Percentiles rank a stretch among this genome's conserved stretches.
These are phyloP conservation scores for Cyclotella baltica DNA, from an alignment of 108 stramenopile species.

Conservation along the genomic window DNA sequence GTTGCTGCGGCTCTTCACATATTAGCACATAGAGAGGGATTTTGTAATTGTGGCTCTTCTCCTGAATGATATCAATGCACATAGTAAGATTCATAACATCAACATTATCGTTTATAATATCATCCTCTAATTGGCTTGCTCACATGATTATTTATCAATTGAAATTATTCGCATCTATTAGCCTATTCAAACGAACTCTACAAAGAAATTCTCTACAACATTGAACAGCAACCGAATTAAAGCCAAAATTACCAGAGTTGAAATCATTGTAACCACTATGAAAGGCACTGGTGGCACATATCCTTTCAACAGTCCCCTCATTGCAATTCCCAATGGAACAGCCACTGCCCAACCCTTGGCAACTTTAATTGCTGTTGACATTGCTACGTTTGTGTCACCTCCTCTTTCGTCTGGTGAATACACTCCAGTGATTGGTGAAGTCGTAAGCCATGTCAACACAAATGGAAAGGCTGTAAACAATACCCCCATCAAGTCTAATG, in stretches of 20 bases:
- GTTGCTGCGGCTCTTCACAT: slow-evolving; percentile 61
- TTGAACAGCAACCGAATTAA: slow-evolving; percentile 35
- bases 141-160: neutral
- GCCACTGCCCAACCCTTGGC: slow-evolving; percentile 71
- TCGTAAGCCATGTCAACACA: slow-evolving; percentile 56
- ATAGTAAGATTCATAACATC: neutral
- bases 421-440: slow-evolving; percentile 58
- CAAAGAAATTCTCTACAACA: slow-evolving; percentile 55
- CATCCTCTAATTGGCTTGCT: neutral
- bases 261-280: slow-evolving; percentile 71
- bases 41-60: slow-evolving; percentile 44
- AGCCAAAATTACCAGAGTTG: slow-evolving; percentile 65
- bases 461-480: slow-evolving; percentile 61
- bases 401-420: slow-evolving; percentile 52
- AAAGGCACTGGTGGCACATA: slow-evolving; percentile 72
- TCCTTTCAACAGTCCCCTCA: slow-evolving; percentile 69
- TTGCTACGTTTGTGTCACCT: slow-evolving; percentile 18
- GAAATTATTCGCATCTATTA: neutral
- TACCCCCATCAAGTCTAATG: slow-evolving; percentile 50
- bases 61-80: slow-evolving; percentile 12
- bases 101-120: neutral
- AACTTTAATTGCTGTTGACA: slow-evolving; percentile 33
- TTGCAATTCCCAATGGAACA: slow-evolving; percentile 63
- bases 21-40: slow-evolving; percentile 50
- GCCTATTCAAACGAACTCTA: slow-evolving; percentile 43